phyloP scores from a whole-genome alignment of 768 basidiomycete genomes.

The Mrakia hoshinonis region DNA sequence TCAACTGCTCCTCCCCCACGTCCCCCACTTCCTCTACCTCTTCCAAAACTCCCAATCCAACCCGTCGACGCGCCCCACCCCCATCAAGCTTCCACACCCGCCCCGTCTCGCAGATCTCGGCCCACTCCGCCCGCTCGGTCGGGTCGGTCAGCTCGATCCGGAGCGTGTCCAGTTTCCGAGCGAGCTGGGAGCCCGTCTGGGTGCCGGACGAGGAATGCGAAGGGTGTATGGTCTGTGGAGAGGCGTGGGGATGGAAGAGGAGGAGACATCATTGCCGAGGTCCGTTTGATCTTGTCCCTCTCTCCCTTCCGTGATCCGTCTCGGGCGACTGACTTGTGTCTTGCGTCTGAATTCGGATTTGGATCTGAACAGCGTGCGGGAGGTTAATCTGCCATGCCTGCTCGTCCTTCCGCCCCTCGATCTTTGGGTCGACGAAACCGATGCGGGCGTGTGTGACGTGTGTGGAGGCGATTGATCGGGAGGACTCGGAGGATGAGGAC shows the following conservation, averaged over 20 bases:
- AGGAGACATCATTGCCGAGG: neutral
- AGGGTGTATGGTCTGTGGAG: neutral
- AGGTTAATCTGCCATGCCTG: neutral
- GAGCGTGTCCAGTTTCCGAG: neutral
- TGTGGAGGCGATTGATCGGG: neutral
- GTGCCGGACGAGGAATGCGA: neutral
- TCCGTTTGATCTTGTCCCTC: neutral
- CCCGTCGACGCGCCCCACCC: neutral
- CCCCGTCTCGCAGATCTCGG: neutral
- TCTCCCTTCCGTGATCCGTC: neutral
- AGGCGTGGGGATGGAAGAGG: neutral
- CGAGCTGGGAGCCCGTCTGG: neutral
- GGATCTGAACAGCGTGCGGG: neutral
- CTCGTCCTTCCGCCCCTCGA: slow-evolving; percentile 7
- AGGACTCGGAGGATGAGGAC: slow-evolving; percentile 1
- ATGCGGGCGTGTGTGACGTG: neutral
- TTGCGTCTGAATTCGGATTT: neutral
- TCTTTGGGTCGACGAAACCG: neutral
- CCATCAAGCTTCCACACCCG: neutral
- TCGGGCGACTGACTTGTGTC: neutral
- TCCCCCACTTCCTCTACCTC: neutral
- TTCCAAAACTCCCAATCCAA: neutral
- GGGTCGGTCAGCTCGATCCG: neutral
- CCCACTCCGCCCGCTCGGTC: neutral
- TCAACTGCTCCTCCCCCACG: neutral